A percentile compares a stretch with the other conserved stretches of the same genome.
These are phyloP conservation scores for Rubroshorea leprosula DNA, from an alignment of 345 rosid species.

Conservation along the genomic window DNA sequence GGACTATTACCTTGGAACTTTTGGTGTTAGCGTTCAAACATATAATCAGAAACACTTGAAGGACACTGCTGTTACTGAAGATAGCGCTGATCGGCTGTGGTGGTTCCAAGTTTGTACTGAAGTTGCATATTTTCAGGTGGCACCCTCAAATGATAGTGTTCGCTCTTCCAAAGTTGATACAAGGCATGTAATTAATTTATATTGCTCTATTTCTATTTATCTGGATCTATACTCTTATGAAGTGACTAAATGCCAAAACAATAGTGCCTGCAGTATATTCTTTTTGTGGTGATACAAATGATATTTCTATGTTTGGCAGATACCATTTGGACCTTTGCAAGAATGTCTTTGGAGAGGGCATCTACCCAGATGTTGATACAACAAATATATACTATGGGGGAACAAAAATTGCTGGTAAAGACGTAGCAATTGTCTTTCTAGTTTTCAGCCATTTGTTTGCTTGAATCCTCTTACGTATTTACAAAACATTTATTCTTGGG, in stretches of 20 bases:
- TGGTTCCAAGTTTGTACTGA: constrained; percentile 96
- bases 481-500: background rate
- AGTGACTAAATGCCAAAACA: constrained; percentile 4
- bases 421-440: constrained; percentile 21
- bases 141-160: constrained; percentile 72
- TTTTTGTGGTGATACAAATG: constrained; percentile 5
- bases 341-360: constrained; percentile 59
- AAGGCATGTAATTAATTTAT: constrained; percentile 28
- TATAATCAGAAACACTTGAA: constrained; percentile 61
- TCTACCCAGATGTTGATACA: constrained; percentile 67
- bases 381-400: constrained; percentile 86
- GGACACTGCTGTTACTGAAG: constrained; percentile 32
- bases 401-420: constrained; percentile 58
- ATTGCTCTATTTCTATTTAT: background rate
- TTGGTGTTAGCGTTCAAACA: constrained; percentile 36
- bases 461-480: background rate
- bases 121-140: constrained; percentile 87
- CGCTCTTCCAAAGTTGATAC: constrained; percentile 80
- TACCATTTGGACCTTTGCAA: constrained; percentile 83
- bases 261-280: background rate
- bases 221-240: background rate
- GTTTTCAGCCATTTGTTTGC: background rate
- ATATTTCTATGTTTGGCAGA: constrained; percentile 27
- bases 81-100: constrained; percentile 62
- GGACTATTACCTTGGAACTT: constrained; percentile 43